Evolutionary conservation across 805 yeast genomes (phyloP), one percentile per base, ranked within the genome.

Genomic region (Metschnikowia continentalis): DNA sequence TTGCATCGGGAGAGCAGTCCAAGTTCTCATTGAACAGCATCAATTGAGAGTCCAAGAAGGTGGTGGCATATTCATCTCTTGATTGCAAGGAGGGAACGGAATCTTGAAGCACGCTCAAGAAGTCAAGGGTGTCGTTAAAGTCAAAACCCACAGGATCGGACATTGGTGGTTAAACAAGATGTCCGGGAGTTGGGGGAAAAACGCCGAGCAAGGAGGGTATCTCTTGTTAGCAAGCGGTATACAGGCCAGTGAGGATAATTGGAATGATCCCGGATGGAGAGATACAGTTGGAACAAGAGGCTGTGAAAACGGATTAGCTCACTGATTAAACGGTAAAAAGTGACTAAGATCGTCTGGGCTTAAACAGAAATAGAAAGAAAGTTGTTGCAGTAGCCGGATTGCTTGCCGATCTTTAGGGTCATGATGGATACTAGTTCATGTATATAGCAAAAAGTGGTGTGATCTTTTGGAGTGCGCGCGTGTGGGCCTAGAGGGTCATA

Each of bases 391-490:
- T 7, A 26, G 20, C 7, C 26, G 19, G 23, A 32, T 17, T 19
- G 26, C 14, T 14, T 17, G 32, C 19, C 36, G 22, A 32, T 14
- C 13, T 17, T n/a, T 19, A 42, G 45, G 45, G 45, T 32, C 45
- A 42, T 32, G 45, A 42, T 32, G 20, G 45, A 6, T n/a, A n/a
- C 32, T 11, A 32, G 30, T 19, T 43, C 46, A 15, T 43, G 46
- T 35, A 43, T 35, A 43, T 35, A 43, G n/a, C 6, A 15, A 42
- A 40, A 43, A 43, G 46, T 43, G 46, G 46, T 43, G 46, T 43
- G 46, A 43, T 43, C 32, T 39, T 35, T 43, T 20, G 22, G 32
- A n/a, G 19, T 15, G 46, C 46, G 46, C 46, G 32, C 46, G 13
- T 32, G 15, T 22, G 38, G 32, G 20, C 35, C 30, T 19, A 35